A percentile compares a stretch with the other conserved stretches of the same genome.
phyloP scores from a whole-genome alignment of 2,329 filamentous ascomycete species.

The Cercospora beticola region DNA sequence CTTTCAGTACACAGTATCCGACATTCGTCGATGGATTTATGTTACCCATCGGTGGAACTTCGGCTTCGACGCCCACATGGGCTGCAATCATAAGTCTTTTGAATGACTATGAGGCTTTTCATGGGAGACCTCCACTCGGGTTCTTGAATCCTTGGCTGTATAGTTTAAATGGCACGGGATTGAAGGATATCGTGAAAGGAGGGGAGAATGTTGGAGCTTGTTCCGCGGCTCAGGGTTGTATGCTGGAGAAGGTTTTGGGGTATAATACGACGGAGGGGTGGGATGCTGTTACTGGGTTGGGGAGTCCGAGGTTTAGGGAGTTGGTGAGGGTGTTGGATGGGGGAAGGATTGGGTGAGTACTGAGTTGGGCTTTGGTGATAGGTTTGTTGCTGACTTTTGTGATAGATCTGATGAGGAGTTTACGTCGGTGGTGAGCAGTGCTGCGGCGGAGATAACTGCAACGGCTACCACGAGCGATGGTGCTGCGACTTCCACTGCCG shows the following conservation, averaged over 20 bases:
- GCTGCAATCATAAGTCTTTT: constrained; percentile 59
- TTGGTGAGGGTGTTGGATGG: constrained; percentile 20
- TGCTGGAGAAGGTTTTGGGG: constrained; percentile 13
- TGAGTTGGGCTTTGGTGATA: background rate
- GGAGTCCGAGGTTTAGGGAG: constrained; percentile 20
- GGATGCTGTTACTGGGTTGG: constrained; percentile 28
- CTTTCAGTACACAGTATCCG: constrained; percentile 44
- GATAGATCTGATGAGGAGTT: background rate
- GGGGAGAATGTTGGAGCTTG: constrained; percentile 30
- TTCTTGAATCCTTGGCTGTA: constrained; percentile 64
- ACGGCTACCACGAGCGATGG: background rate
- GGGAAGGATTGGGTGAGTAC: background rate
- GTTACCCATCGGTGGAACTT: constrained; percentile 42
- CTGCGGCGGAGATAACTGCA: background rate
- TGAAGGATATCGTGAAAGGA: constrained; percentile 51
- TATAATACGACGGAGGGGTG: constrained; percentile 22
- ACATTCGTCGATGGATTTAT: constrained; percentile 42
- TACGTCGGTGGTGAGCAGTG: background rate
- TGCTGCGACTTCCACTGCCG: background rate
- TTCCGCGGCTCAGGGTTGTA: constrained; percentile 16
- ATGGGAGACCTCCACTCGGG: constrained; percentile 43
- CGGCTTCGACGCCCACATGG: constrained; percentile 58
- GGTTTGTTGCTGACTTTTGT: background rate
- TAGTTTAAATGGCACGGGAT: constrained; percentile 44
- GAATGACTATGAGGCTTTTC: constrained; percentile 59